phyloP scores from a whole-genome alignment of 805 yeast species.

The Hagleromyces aurorensis region DNA sequence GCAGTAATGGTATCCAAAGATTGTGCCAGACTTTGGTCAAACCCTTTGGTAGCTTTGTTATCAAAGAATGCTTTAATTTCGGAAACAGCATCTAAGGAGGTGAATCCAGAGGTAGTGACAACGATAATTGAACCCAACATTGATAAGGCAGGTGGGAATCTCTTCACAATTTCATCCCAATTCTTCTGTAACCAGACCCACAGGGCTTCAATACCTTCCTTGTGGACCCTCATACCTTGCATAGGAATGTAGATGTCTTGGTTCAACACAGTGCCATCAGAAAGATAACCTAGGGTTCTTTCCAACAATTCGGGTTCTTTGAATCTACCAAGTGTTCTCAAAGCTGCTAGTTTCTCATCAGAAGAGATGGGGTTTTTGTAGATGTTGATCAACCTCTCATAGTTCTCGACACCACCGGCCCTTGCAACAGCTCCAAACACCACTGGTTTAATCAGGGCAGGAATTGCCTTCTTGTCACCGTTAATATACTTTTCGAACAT shows the following conservation, averaged over 20 bases:
- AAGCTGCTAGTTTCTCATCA: slow-evolving; percentile 64
- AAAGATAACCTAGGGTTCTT: slow-evolving; percentile 47
- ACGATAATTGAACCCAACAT: slow-evolving; percentile 73
- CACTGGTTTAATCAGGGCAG: slow-evolving; percentile 63
- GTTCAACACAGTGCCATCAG: slow-evolving; percentile 52
- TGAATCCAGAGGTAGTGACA: slow-evolving; percentile 52
- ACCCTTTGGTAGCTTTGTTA: slow-evolving; percentile 53
- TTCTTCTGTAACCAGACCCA: slow-evolving; percentile 68
- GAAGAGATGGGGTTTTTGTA: slow-evolving; percentile 51
- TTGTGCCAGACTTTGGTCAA: slow-evolving; percentile 56
- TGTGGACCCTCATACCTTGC: slow-evolving; percentile 58
- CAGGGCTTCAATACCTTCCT: slow-evolving; percentile 55
- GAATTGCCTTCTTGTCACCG: slow-evolving; percentile 62
- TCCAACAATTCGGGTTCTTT: slow-evolving; percentile 43
- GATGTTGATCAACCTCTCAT: slow-evolving; percentile 51
- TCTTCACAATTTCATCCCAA: slow-evolving; percentile 61
- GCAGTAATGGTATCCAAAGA: slow-evolving; percentile 52
- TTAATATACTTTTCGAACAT: slow-evolving; percentile 46
- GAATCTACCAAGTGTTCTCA: slow-evolving; percentile 61
- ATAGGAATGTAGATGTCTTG: slow-evolving; percentile 77
- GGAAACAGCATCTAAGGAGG: slow-evolving; percentile 44
- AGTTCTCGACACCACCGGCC: slow-evolving; percentile 53
- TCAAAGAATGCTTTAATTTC: slow-evolving; percentile 45
- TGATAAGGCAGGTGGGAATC: slow-evolving; percentile 73
- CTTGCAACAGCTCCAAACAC: slow-evolving; percentile 63